Conservation (phyloP, 768 basidiomycete genomes). For the Serpula lacrymans region DNA sequence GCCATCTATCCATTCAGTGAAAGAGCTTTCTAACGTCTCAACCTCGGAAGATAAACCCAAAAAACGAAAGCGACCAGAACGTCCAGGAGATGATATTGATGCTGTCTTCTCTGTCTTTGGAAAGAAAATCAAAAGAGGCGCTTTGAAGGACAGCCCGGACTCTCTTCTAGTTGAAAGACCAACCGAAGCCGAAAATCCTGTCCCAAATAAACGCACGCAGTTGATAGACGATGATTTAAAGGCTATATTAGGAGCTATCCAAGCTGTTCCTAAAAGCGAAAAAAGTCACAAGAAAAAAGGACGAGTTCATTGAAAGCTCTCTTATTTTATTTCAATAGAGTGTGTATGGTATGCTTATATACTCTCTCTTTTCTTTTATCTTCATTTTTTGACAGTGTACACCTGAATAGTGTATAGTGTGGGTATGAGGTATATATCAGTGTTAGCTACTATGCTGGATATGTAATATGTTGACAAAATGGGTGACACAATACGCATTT, state of each 20-base stretch:
- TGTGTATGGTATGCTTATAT: too few species aligned
- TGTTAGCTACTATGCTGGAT: too few species aligned
- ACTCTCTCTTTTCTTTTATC: too few species aligned
- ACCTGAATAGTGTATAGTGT: too few species aligned
- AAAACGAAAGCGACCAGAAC: constrained; percentile 47
- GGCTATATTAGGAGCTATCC: constrained; percentile 58
- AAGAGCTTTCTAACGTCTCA: constrained; percentile 5
- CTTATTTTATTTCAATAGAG: too few species aligned
- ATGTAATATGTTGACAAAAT: too few species aligned
- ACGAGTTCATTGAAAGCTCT: constrained; percentile 14
- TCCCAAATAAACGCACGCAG: constrained; percentile 12
- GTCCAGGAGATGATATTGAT: constrained; percentile 69
- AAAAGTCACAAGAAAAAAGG: constrained; percentile 32
- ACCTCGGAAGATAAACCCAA: constrained; percentile 19
- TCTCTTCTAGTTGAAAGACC: not conserved
- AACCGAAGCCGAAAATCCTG: constrained; percentile 1
- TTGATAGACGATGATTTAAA: constrained; percentile 37
- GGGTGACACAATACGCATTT: too few species aligned
- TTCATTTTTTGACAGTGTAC: too few species aligned
- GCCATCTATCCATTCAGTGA: too few species aligned
- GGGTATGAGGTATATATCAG: too few species aligned
- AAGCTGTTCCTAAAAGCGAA: constrained; percentile 50
- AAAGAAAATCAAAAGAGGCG: constrained; percentile 56
- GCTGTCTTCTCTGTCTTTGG: constrained; percentile 60
- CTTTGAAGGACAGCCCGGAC: constrained; percentile 24